Evolutionary conservation across 2,329 filamentous ascomycete genomes (phyloP).

Genomic region (Verticillium longisporum): DNA sequence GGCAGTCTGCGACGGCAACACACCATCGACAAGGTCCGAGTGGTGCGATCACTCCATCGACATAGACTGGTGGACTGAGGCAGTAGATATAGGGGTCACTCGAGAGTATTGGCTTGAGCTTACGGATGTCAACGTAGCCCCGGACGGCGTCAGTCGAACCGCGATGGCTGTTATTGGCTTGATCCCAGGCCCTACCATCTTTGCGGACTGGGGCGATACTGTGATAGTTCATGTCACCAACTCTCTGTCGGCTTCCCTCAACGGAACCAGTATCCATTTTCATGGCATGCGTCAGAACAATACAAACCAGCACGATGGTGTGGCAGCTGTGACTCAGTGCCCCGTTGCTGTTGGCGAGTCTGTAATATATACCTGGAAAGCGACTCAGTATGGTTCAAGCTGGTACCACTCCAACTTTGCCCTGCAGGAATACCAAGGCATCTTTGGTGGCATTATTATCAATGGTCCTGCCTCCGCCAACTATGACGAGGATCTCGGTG

Average conservation of each 20-base stretch:
- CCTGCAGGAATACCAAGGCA: conserved; percentile 42
- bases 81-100: conserved; percentile 40
- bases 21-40: conserved; percentile 22
- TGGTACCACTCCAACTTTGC: conserved; percentile 59
- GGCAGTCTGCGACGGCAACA: conserved; percentile 18
- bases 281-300: conserved; percentile 54
- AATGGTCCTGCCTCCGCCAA: conserved; percentile 50
- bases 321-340: conserved; percentile 41
- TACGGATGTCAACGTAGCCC: conserved; percentile 28
- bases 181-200: conserved; percentile 53
- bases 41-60: conserved; percentile 43
- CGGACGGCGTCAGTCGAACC: conserved; percentile 36
- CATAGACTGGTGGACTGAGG: conserved; percentile 34
- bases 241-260: conserved; percentile 30
- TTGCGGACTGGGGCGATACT: conserved; percentile 42
- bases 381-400: conserved; percentile 45
- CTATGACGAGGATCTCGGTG: conserved; percentile 58
- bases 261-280: conserved; percentile 57
- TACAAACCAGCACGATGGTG: conserved; percentile 50
- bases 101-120: conserved; percentile 41
- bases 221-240: conserved; percentile 51
- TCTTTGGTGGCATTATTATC: conserved; percentile 55
- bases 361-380: conserved; percentile 51
- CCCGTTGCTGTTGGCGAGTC: conserved; percentile 42
- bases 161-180: conserved; percentile 46